phyloP scores from a whole-genome alignment of 108 stramenopile genomes.

The Cyclostephanos invisitatus region DNA sequence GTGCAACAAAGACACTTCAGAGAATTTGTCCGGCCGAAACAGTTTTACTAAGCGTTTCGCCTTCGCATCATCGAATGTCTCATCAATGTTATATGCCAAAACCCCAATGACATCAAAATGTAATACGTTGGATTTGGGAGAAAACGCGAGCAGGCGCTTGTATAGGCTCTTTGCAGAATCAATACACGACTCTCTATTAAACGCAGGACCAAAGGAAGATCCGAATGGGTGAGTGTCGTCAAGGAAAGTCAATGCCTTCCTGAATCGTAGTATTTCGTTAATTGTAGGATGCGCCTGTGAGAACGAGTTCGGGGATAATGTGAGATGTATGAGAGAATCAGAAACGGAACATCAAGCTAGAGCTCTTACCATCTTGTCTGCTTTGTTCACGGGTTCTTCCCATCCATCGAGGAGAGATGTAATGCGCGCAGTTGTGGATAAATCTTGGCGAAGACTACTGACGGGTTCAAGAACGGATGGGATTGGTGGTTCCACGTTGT shows the following conservation, averaged over 20 bases:
- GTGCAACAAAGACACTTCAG: constrained; percentile 44
- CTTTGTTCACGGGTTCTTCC: constrained; percentile 75
- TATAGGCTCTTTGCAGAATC: constrained; percentile 63
- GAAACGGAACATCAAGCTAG: background rate
- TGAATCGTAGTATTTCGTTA: constrained; percentile 68
- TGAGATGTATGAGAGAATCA: background rate
- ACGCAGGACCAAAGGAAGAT: constrained; percentile 63
- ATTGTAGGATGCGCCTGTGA: constrained; percentile 40
- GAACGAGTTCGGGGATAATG: background rate
- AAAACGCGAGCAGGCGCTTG: constrained; percentile 49
- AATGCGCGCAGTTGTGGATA: constrained; percentile 40
- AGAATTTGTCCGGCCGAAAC: constrained; percentile 68
- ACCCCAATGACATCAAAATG: constrained; percentile 68
- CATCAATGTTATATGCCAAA: constrained; percentile 50
- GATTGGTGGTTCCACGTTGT: constrained; percentile 18
- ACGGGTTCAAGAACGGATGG: constrained; percentile 37
- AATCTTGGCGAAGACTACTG: constrained; percentile 19
- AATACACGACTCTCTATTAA: constrained; percentile 58
- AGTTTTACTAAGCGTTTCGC: constrained; percentile 56
- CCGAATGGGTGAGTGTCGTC: constrained; percentile 68
- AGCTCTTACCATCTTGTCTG: constrained; percentile 43
- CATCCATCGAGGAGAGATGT: constrained; percentile 68
- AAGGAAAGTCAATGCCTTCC: constrained; percentile 66
- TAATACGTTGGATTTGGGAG: constrained; percentile 33
- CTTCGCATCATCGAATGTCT: constrained; percentile 50